These are phyloP conservation scores for Cyclotella cryptica DNA, from an alignment of 108 stramenopile genomes.

Conservation along the genomic window DNA sequence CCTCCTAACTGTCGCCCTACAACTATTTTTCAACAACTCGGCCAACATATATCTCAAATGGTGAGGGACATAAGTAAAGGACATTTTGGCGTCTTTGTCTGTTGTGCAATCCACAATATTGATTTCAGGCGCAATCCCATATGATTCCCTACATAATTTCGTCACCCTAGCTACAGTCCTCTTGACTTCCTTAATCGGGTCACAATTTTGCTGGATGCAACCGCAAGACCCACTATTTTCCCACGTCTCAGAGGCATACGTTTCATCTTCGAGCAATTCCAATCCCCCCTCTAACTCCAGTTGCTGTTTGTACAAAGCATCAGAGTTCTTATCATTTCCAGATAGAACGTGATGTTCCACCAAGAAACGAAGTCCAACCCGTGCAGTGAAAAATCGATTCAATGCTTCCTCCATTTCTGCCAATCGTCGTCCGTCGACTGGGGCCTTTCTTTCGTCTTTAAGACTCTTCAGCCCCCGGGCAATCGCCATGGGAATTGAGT, in stretches of 20 bases:
- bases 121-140: slow-evolving; percentile 82
- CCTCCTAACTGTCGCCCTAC: slow-evolving; percentile 87
- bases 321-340: slow-evolving; percentile 49
- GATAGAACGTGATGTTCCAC: slow-evolving; percentile 91
- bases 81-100: slow-evolving; percentile 22
- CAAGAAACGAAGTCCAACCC: slow-evolving; percentile 90
- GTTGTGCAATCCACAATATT: slow-evolving; percentile 73
- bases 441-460: slow-evolving; percentile 55
- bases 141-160: slow-evolving; percentile 64
- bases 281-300: slow-evolving; percentile 39
- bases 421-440: slow-evolving; percentile 47
- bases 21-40: slow-evolving; percentile 97
- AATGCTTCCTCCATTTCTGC: slow-evolving; percentile 91
- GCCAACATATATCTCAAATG: slow-evolving; percentile 97
- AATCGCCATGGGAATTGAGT: slow-evolving; percentile 80
- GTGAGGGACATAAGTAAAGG: slow-evolving; percentile 91
- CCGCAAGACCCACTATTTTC: slow-evolving; percentile 51
- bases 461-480: slow-evolving; percentile 64
- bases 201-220: slow-evolving; percentile 81
- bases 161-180: slow-evolving; percentile 68
- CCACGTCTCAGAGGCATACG: slow-evolving; percentile 2
- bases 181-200: slow-evolving; percentile 67
- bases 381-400: slow-evolving; percentile 90
- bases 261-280: slow-evolving; percentile 39
- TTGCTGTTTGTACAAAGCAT: slow-evolving; percentile 38